Evolutionary conservation across 225 moss, liverwort and hornwort species (phyloP), one percentile per base, ranked within the genome.

Genomic region (Bryum argenteum): DNA sequence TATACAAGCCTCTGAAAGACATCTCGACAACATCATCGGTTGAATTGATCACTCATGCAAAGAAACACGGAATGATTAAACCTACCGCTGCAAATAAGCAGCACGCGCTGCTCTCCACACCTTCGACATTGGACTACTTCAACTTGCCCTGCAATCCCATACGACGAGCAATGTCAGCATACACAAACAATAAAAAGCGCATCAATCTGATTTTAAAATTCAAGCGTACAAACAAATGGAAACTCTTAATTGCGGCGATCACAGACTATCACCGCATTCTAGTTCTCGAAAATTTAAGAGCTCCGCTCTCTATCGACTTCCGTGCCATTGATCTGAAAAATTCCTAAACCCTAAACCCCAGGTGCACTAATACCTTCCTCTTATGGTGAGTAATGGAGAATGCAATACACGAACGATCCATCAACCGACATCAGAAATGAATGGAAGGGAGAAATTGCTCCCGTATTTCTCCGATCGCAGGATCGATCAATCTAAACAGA

Each of bases 61-160:
- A 69, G 38, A 22, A 43, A 65, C 60, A 71, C n/a, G 38, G 52
- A 50, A 18, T 26, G 16, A 42, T 64, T 63, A 19, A 33, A 77
- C 82, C 74, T 5, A 88, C 84, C 84, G 79, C 69, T 82, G 84
- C 69, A 75, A 79, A 45, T 69, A 77, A 53, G 77, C 84, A 82
- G 79, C 71, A 58, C 79, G 77, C 5, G 82, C 87, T 75, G 87
- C 82, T 75, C 79, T 84, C 87, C 84, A 88, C 50, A 82, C 77
- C 70, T 79, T 88, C 77, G 87, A 88, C 87, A 88, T 88, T 62
- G 47, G 41, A 72, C 22, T 77, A 18, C 47, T 70, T 73, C 53
- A 69, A 78, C 50, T 71, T 64, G 44, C 54, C 63, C 76, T 76
- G 76, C 68, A 65, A 64, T 54, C 64, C 54, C 71, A 72, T 53